Evolutionary conservation across 1,284 basidiomycete genomes (phyloP), one percentile per base, ranked within the genome.

Genomic region (Tranzscheliella williamsii): DNA sequence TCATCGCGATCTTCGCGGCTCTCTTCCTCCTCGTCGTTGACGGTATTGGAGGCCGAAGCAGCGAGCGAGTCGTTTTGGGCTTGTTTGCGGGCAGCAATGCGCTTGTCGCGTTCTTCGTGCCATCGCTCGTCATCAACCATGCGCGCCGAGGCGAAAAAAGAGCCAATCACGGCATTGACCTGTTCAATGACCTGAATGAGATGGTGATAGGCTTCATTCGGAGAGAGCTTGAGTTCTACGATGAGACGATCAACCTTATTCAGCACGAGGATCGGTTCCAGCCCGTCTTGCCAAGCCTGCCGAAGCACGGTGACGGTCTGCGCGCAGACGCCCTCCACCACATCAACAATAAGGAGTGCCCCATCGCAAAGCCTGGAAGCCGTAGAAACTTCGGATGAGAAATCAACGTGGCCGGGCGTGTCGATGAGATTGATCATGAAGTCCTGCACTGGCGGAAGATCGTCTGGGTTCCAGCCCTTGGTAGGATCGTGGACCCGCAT

Each of bases 351-450:
- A 23, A 98, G 89, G 6, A 99, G 82, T 5, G 93, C 91, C 20
- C 95, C 95, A 76, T 98, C 95, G 72, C 92, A 96, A 22, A 99
- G 78, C 35, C 94, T 83, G 8, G 91, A 90, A 9, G 94, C 92
- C 1, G 90, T 90, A 0, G 93, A 96, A 0, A 98, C 95, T 76
- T 98, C 95, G 48, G 87, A 90, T 0, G 92, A 94, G 68, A 99
- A 99, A 79, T 98, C 95, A 32, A 98, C 93, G 80, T 99, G 95
- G 3, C 95, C 95, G 3, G 95, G 95, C 0, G 95, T 98, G 79
- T 99, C 95, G 69, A 98, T 94, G 82, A 98, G 88, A 78, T 97
- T 97, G 65, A 93, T 84, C 44, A 86, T 83, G 78, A 87, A 93
- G 86, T 78, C 83, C 60, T 85, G 48, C 20, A 69, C 57, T 4